phyloP scores from a whole-genome alignment of 1,139 yeast genomes.

The Zygoascus meyerae region DNA sequence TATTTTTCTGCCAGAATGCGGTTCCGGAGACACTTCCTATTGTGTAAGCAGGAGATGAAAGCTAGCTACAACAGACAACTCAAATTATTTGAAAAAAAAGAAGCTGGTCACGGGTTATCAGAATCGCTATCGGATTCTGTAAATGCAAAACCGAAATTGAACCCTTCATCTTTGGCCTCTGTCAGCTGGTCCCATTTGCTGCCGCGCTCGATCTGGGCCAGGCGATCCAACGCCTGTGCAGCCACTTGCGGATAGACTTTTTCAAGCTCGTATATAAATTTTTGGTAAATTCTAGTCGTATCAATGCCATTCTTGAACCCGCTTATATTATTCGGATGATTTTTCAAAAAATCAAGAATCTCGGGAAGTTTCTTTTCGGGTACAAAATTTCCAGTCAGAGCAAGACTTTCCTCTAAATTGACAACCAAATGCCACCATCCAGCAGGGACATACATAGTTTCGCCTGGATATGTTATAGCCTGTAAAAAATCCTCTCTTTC shows the following conservation, averaged over 20 bases:
- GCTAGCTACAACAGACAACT: too few species aligned
- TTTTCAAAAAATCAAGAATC: conserved; percentile 62
- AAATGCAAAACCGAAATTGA: conserved; percentile 29
- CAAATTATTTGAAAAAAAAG: too few species aligned
- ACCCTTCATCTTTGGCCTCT: conserved; percentile 20
- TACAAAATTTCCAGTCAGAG: conserved; percentile 78
- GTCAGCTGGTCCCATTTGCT: conserved; percentile 23
- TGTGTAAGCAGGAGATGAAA: too few species aligned
- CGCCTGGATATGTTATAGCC: conserved; percentile 75
- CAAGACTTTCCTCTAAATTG: conserved; percentile 69
- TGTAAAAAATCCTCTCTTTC: conserved; percentile 43
- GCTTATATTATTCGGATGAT: conserved; percentile 63
- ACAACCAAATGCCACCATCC: conserved; percentile 97
- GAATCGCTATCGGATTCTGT: conserved; percentile 13
- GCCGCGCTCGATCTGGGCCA: conserved; percentile 11
- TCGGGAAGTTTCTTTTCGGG: conserved; percentile 48
- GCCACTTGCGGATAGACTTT: conserved; percentile 11
- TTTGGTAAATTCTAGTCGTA: conserved; percentile 10
- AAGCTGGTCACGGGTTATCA: too few species aligned
- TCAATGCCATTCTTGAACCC: conserved; percentile 50
- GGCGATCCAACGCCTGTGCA: conserved; percentile 13
- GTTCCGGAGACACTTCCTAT: too few species aligned
- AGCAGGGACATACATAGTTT: conserved; percentile 81
- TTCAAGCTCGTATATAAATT: conserved; percentile 10
- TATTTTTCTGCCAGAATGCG: too few species aligned